Evolutionary conservation across 2,329 filamentous ascomycete species (phyloP).

Genomic region (Trichoderma sp.): DNA sequence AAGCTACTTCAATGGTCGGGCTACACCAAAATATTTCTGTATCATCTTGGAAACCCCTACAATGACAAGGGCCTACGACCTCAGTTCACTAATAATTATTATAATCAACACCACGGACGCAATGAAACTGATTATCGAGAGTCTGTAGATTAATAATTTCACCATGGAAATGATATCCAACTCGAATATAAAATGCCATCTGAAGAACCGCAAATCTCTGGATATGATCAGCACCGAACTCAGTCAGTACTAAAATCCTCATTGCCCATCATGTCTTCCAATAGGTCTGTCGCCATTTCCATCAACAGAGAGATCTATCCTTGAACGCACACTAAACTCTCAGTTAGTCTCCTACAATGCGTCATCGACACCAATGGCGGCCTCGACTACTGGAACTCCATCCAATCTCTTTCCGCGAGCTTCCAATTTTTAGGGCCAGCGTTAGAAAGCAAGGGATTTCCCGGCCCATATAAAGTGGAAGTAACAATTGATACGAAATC

Average conservation of each 20-base stretch:
- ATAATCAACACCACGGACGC: neutral
- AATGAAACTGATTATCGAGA: accelerated
- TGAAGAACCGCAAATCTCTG: neutral
- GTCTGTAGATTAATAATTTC: neutral
- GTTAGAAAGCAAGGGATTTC: neutral
- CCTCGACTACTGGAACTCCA: neutral
- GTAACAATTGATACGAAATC: neutral
- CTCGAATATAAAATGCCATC: neutral
- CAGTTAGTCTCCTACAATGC: neutral
- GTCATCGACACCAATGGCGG: neutral
- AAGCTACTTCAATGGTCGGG: accelerated
- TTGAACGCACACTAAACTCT: neutral
- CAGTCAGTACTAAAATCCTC: neutral
- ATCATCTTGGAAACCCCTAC: neutral
- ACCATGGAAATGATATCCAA: accelerated
- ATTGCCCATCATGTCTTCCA: neutral
- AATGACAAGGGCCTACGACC: neutral
- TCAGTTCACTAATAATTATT: neutral
- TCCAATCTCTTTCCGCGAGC: neutral
- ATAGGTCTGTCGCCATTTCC: neutral
- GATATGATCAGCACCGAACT: neutral
- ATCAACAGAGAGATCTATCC: neutral
- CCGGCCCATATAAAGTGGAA: neutral
- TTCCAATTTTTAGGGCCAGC: neutral
- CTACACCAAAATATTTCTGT: neutral